phyloP scores from a whole-genome alignment of 108 stramenopile genomes.

The Skeletonema tropicum region DNA sequence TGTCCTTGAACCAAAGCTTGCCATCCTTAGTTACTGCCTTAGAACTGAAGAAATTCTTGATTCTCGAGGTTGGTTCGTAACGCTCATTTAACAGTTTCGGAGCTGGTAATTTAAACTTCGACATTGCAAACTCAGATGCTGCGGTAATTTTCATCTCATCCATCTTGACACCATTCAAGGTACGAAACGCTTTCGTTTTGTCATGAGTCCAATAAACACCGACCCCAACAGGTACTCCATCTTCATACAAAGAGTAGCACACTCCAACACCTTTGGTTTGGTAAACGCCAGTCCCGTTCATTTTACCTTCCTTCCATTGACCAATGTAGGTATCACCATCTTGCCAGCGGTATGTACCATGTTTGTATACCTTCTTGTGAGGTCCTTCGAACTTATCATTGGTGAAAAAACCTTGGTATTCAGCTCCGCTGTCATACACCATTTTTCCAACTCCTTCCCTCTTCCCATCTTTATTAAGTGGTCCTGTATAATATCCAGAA shows the following conservation, averaged over 20 bases:
- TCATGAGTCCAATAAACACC: neutral
- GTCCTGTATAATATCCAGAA: slow-evolving; percentile 2
- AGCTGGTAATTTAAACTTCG: slow-evolving; percentile 1
- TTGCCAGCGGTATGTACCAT: slow-evolving; percentile 2
- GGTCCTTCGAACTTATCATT: slow-evolving; percentile 9
- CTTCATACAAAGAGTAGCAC: slow-evolving; percentile 5
- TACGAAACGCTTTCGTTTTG: slow-evolving; percentile 3
- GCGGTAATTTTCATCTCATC: neutral
- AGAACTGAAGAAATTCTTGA: neutral
- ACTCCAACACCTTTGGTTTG: neutral
- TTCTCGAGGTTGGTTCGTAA: neutral
- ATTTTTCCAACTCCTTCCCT: slow-evolving; percentile 5
- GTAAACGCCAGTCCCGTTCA: slow-evolving; percentile 5
- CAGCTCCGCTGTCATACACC: slow-evolving; percentile 9
- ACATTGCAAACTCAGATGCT: neutral
- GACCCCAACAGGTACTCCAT: neutral
- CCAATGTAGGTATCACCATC: slow-evolving; percentile 2
- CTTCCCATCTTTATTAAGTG: neutral
- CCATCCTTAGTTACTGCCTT: slow-evolving; percentile 4
- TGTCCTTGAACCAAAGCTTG: slow-evolving; percentile 12
- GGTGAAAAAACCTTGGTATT: neutral
- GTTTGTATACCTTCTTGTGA: neutral
- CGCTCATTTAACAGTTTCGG: neutral
- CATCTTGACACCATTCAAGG: slow-evolving; percentile 9
- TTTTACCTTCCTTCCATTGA: slow-evolving; percentile 5